phyloP scores from a whole-genome alignment of 2,329 filamentous ascomycete genomes.

The Claviceps arundinis region DNA sequence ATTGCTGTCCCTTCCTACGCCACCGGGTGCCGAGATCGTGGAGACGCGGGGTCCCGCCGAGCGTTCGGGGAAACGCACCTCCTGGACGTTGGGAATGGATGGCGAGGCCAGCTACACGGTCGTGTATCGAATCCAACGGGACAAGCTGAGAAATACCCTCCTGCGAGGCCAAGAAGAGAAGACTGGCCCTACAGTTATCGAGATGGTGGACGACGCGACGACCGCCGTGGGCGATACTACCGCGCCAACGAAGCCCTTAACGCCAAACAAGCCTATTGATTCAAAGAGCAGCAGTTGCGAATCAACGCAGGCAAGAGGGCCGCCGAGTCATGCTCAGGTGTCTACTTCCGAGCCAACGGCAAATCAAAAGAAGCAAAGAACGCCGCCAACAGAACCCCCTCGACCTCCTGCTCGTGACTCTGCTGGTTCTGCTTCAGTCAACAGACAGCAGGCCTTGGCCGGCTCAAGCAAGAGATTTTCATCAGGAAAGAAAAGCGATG shows the following conservation, averaged over 20 bases:
- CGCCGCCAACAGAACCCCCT: constrained; percentile 17
- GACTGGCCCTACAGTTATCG: constrained; percentile 13
- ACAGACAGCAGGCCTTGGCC: background rate
- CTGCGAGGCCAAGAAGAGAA: constrained; percentile 22
- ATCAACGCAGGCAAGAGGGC: background rate
- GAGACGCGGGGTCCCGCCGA: constrained; percentile 25
- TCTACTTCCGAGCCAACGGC: constrained; percentile 11
- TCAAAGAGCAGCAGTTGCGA: background rate
- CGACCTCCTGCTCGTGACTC: constrained; percentile 8
- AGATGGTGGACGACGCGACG: constrained; percentile 14
- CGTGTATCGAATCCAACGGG: constrained; percentile 46
- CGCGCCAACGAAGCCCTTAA: background rate
- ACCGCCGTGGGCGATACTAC: background rate
- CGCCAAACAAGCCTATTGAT: background rate
- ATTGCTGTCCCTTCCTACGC: constrained; percentile 36
- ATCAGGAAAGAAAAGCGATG: constrained; percentile 18
- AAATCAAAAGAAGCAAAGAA: constrained; percentile 34
- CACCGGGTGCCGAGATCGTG: constrained; percentile 45
- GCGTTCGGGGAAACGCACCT: constrained; percentile 5
- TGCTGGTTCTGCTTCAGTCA: constrained; percentile 7
- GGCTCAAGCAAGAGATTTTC: constrained; percentile 7
- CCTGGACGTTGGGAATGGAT: constrained; percentile 10
- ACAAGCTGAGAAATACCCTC: constrained; percentile 30
- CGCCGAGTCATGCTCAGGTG: background rate
- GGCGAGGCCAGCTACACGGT: constrained; percentile 34